phyloP scores from a whole-genome alignment of 805 yeast genomes.

The Metschnikowia borealis region DNA sequence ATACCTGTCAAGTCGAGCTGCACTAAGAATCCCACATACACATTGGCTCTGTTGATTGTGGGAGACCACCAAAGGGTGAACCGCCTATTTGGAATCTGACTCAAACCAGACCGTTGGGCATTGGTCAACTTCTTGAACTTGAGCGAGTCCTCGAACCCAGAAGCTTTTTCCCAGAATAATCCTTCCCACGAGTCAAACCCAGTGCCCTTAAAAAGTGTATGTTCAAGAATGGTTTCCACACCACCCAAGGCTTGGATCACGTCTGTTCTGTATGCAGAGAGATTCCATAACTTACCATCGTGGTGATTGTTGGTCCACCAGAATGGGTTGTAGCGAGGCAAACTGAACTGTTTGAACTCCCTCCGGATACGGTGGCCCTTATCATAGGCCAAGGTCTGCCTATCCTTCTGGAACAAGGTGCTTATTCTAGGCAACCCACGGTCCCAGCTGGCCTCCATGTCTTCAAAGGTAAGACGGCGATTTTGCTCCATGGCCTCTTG shows the following conservation, averaged over 20 bases:
- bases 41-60: conserved; percentile 95
- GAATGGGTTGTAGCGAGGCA: conserved; percentile 77
- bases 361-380: conserved; percentile 86
- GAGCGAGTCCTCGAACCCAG: conserved; percentile 95
- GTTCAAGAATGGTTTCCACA: conserved; percentile 91
- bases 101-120: conserved; percentile 95
- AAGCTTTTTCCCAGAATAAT: conserved; percentile 95
- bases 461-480: conserved; percentile 85
- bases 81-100: conserved; percentile 96
- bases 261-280: conserved; percentile 89
- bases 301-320: conserved; percentile 96
- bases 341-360: conserved; percentile 68
- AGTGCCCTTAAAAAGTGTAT: conserved; percentile 91
- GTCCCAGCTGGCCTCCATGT: conserved; percentile 92
- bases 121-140: conserved; percentile 92
- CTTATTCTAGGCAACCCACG: conserved; percentile 95
- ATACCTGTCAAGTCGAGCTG: conserved; percentile 96
- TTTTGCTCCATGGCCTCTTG: conserved; percentile 83
- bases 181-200: conserved; percentile 99
- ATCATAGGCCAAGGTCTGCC: conserved; percentile 91
- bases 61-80: conserved; percentile 99
- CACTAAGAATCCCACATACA: conserved; percentile 94
- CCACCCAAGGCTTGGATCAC: conserved; percentile 98
- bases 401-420: conserved; percentile 89
- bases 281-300: conserved; percentile 94